phyloP scores from a whole-genome alignment of 2,329 filamentous ascomycete species.

The Cladosporium halotolerans region DNA sequence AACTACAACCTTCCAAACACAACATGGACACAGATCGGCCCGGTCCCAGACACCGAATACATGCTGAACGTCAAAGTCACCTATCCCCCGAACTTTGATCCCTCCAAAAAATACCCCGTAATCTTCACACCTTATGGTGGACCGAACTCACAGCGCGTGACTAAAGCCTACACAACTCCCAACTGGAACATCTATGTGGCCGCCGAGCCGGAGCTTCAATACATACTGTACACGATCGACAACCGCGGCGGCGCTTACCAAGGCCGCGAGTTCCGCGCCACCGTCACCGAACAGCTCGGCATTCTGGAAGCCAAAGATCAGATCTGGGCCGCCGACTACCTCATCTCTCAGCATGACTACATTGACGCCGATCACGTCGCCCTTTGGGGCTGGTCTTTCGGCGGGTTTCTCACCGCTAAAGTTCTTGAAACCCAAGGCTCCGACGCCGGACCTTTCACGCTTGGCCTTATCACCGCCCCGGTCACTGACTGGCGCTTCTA shows the following conservation, averaged over 20 bases:
- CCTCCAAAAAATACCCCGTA: constrained; percentile 57
- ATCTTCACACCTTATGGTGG: constrained; percentile 65
- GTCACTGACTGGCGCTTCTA: constrained; percentile 67
- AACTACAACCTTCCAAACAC: constrained; percentile 59
- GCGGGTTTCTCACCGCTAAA: constrained; percentile 61
- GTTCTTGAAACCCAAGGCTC: constrained; percentile 49
- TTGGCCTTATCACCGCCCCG: constrained; percentile 59
- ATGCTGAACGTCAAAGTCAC: constrained; percentile 59
- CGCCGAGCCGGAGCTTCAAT: constrained; percentile 62
- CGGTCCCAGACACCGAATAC: constrained; percentile 29
- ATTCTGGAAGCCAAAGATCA: constrained; percentile 60
- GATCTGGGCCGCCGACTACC: constrained; percentile 57
- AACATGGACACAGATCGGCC: constrained; percentile 57
- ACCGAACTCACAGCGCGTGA: constrained; percentile 56
- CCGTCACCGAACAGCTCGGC: constrained; percentile 55
- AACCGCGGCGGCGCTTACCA: constrained; percentile 61
- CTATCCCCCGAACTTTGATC: constrained; percentile 59
- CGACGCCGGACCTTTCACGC: constrained; percentile 54
- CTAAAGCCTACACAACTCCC: constrained; percentile 50
- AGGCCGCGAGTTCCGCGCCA: constrained; percentile 56
- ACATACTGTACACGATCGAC: constrained; percentile 62
- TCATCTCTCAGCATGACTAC: constrained; percentile 46
- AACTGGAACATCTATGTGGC: constrained; percentile 59
- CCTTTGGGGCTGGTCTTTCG: constrained; percentile 65
- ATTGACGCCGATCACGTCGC: constrained; percentile 55